Conservation (phyloP, 2,329 filamentous ascomycete species). For the Clonostachys rosea region DNA sequence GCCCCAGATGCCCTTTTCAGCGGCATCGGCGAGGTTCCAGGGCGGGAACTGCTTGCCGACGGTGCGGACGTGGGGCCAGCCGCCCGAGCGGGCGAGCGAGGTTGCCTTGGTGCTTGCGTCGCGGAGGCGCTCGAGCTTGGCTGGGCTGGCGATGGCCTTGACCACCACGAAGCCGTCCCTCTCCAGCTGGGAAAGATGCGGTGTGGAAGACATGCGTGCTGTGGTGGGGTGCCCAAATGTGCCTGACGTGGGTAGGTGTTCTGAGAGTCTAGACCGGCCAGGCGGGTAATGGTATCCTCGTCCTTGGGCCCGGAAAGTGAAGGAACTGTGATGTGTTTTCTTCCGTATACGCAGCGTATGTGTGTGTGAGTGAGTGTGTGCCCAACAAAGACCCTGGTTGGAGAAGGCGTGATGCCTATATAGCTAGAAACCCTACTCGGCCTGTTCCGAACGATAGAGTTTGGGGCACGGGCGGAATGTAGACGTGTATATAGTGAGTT, state of each 20-base stretch:
- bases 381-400: not conserved
- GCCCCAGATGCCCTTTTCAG: slow-evolving; percentile 73
- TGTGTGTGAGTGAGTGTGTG: not conserved
- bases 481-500: no score
- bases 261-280: not conserved
- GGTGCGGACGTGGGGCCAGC: slow-evolving; percentile 79
- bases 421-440: no score
- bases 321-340: no score
- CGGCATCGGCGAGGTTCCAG: slow-evolving; percentile 57
- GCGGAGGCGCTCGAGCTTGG: slow-evolving; percentile 55
- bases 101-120: slow-evolving; percentile 53
- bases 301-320: no score
- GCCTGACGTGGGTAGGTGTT: not conserved
- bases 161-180: slow-evolving; percentile 74
- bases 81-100: slow-evolving; percentile 58
- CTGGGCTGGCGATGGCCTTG: slow-evolving; percentile 54
- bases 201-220: slow-evolving; percentile 1
- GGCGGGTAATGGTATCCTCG: not conserved
- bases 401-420: no score
- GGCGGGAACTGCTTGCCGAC: slow-evolving; percentile 89
- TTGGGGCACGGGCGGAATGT: no score
- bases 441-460: no score
- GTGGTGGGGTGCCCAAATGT: not conserved
- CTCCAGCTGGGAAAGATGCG: slow-evolving; percentile 45
- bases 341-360: not conserved